Conservation (phyloP, 2,329 filamentous ascomycete genomes). For the Dactylonectria estremocensis region DNA sequence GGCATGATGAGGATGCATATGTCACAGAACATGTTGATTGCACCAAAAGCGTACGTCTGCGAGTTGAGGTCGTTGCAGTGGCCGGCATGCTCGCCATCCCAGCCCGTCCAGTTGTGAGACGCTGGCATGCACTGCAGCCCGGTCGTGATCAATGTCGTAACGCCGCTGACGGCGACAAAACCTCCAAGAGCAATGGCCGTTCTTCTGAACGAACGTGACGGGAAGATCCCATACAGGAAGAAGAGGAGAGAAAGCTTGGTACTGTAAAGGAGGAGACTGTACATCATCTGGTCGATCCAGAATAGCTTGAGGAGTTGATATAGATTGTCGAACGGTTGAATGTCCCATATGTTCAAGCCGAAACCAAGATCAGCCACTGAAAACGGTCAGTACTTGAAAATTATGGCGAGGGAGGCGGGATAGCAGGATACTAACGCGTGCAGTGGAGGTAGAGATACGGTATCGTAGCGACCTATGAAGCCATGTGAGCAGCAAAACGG, state of each 20-base stretch:
- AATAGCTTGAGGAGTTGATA: conserved; percentile 38
- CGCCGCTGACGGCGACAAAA: conserved; percentile 30
- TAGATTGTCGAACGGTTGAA: conserved; percentile 31
- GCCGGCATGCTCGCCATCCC: conserved; percentile 35
- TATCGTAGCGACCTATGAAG: conserved; percentile 31
- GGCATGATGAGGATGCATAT: conserved; percentile 34
- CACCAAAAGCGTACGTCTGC: conserved; percentile 41
- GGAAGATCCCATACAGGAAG: conserved; percentile 35
- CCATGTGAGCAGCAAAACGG: not conserved
- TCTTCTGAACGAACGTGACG: conserved; percentile 29
- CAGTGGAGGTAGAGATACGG: conserved; percentile 36
- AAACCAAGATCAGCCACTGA: conserved; percentile 41
- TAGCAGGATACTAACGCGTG: conserved; percentile 17
- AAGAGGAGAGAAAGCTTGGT: conserved; percentile 41
- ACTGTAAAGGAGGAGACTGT: conserved; percentile 41
- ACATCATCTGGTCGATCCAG: conserved; percentile 43
- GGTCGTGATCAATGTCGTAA: conserved; percentile 36
- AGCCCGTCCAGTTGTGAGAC: conserved; percentile 37
- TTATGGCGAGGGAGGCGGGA: not conserved
- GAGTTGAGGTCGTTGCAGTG: conserved; percentile 39
- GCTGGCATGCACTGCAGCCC: conserved; percentile 36
- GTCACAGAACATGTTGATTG: conserved; percentile 38
- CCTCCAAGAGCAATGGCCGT: conserved; percentile 21
- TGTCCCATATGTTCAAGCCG: conserved; percentile 38
- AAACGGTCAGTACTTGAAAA: no score